Base-by-base conservation (phyloP, 176 grass and related monocot genomes). In the Avena insularis region DNA sequence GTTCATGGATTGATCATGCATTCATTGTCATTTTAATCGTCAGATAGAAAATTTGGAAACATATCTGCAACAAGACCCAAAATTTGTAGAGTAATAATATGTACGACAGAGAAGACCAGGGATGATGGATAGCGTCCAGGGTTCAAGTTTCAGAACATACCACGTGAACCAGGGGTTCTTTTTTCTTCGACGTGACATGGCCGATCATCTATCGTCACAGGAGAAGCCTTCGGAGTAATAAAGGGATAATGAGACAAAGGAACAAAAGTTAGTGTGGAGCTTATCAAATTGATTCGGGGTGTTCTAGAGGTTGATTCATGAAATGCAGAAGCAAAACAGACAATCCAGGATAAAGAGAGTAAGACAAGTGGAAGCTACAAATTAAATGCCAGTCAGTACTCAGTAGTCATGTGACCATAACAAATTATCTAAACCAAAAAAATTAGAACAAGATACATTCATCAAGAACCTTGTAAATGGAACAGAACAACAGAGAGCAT, bases 161-260 rank as follows among this genome's bases (percentile, higher is more conserved):
- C 97, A 87, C 97, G 90, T 67, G 94, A 81, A 86, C 87, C 89
- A 83, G 80, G 79, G 61, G 92, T 79, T 87, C 97, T 86, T 85
- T 99, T 99, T 91, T 97, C 97, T 87, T 99, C 90, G 0, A 99
- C 87, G 12, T 85, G 86, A 58, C 89, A 92, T 79, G 90, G 91
- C 1, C 91, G 83, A 20, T 92, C 94, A 83, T 78, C 74, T n/a
- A 99, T 94, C 77, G 82, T 89, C 72, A 99, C 84, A 80, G 94
- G 94, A 58, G 97, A 97, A 88, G 89, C 94, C 97, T 99, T 88
- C 70, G 83, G 75, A 79, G 56, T 75, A 63, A 43, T 6, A 70
- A 70, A 66, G 53, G 57, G 16, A 65, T 38, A 33, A 62, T 77
- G 12, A 88, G 33, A 53, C 35, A 77, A 84, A 83, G 15, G 58